A percentile compares a stretch with the other conserved stretches of the same genome.
Conservation (phyloP, 257 asterid species). For the Lavandula angustifolia region DNA sequence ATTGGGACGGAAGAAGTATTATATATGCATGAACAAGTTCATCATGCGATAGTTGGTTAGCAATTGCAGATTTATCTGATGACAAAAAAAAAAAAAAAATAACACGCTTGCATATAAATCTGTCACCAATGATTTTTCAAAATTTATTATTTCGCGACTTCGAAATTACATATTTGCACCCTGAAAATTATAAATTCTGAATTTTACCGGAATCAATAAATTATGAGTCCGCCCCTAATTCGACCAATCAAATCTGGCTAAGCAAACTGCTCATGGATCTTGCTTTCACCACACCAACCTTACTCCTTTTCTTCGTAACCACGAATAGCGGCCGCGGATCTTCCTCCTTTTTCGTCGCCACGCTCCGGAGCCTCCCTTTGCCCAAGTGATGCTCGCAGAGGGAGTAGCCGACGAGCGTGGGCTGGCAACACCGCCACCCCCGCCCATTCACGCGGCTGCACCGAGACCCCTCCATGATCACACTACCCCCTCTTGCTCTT, state of each 20-base stretch:
- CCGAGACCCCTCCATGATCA: constrained; percentile 67
- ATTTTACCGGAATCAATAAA: too few relatives aligned
- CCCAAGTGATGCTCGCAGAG: constrained; percentile 81
- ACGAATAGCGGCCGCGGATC: constrained; percentile 3
- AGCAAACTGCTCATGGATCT: constrained; percentile 69
- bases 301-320: constrained; percentile 48
- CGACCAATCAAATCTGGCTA: constrained; percentile 39
- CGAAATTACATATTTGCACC: not conserved
- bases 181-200: too few relatives aligned
- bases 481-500: constrained; percentile 59
- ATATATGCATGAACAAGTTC: not conserved
- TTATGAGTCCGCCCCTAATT: too few relatives aligned
- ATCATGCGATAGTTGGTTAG: not conserved
- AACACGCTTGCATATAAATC: too few relatives aligned
- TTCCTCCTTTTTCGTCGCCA: constrained; percentile 13
- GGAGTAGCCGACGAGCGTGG: constrained; percentile 71
- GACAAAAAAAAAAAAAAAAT: too few relatives aligned
- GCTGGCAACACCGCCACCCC: constrained; percentile 83
- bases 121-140: too few relatives aligned
- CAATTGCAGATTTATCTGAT: too few relatives aligned
- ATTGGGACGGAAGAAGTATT: too few relatives aligned
- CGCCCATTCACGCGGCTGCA: constrained; percentile 85
- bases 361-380: constrained; percentile 62
- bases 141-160: too few relatives aligned
- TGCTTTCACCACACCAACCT: constrained; percentile 62